These are phyloP conservation scores for Stereocaulon alpinum DNA, from an alignment of 495 filamentous ascomycete genomes.

Conservation along the genomic window DNA sequence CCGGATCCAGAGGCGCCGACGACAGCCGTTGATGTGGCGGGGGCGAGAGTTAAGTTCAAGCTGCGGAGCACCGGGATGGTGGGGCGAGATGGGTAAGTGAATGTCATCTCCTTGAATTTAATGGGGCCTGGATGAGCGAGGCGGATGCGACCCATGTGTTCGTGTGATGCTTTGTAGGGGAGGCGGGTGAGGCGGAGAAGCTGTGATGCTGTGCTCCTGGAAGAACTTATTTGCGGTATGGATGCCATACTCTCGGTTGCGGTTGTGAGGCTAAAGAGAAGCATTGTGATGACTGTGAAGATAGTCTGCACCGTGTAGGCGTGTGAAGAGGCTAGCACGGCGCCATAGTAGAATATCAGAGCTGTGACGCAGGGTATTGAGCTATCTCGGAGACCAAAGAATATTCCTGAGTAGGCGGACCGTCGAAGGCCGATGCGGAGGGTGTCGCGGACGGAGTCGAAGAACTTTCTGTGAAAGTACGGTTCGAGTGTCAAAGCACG, in stretches of 20 bases:
- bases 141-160: conserved; percentile 39
- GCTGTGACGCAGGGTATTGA: conserved; percentile 63
- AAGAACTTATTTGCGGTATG: conserved; percentile 69
- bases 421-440: conserved; percentile 47
- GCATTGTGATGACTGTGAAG: conserved; percentile 66
- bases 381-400: conserved; percentile 69
- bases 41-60: conserved; percentile 49
- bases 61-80: conserved; percentile 42
- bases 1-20: conserved; percentile 79
- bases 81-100: conserved; percentile 57
- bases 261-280: conserved; percentile 72
- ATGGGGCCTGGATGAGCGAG: conserved; percentile 49
- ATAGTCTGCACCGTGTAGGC: conserved; percentile 45
- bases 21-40: conserved; percentile 57
- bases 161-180: conserved; percentile 49
- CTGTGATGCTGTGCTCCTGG: conserved; percentile 59
- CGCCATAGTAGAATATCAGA: conserved; percentile 75
- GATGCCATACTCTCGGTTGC: conserved; percentile 55
- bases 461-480: conserved; percentile 62
- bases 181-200: conserved; percentile 64
- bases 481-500: conserved; percentile 64
- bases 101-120: conserved; percentile 46
- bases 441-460: conserved; percentile 36
- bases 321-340: conserved; percentile 44
- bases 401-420: conserved; percentile 52